These are phyloP conservation scores for Podospora didyma DNA, from an alignment of 495 filamentous ascomycete genomes.

Conservation along the genomic window DNA sequence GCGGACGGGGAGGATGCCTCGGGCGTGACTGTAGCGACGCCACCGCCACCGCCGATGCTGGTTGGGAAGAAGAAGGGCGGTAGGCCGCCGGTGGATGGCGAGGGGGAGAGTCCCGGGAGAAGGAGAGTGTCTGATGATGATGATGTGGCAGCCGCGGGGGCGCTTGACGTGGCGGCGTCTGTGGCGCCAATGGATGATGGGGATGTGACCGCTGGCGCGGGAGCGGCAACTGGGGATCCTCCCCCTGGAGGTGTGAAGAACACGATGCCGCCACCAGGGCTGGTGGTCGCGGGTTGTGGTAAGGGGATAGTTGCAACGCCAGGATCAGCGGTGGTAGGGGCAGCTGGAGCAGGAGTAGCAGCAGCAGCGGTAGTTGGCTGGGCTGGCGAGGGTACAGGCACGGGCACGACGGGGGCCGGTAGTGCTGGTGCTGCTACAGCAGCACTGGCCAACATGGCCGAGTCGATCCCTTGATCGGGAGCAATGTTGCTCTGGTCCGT, in stretches of 20 bases:
- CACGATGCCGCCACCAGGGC: conserved; percentile 5
- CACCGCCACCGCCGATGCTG: neutral
- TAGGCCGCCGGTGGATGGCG: neutral
- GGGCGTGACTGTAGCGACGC: neutral
- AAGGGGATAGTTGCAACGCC: conserved; percentile 12
- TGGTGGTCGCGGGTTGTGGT: neutral
- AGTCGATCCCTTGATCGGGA: conserved; percentile 23
- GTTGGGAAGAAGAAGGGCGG: neutral
- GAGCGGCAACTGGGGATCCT: neutral
- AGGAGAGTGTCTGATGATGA: neutral
- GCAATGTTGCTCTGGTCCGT: conserved; percentile 11
- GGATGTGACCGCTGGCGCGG: conserved; percentile 2
- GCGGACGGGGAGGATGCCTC: too few species aligned
- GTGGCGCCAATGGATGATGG: neutral
- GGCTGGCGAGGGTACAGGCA: conserved; percentile 3
- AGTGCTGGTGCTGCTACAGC: conserved; percentile 6
- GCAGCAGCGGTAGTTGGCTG: neutral
- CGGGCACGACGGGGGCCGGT: neutral
- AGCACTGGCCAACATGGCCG: conserved; percentile 19
- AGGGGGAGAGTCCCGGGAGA: neutral
- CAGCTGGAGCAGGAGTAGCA: conserved; percentile 1
- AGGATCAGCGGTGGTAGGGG: conserved; percentile 2
- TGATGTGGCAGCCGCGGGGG: neutral
- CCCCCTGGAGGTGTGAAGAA: conserved; percentile 23
- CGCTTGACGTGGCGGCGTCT: neutral